phyloP scores from a whole-genome alignment of 495 filamentous ascomycete genomes.

The Astrothelium macrocarpum region DNA sequence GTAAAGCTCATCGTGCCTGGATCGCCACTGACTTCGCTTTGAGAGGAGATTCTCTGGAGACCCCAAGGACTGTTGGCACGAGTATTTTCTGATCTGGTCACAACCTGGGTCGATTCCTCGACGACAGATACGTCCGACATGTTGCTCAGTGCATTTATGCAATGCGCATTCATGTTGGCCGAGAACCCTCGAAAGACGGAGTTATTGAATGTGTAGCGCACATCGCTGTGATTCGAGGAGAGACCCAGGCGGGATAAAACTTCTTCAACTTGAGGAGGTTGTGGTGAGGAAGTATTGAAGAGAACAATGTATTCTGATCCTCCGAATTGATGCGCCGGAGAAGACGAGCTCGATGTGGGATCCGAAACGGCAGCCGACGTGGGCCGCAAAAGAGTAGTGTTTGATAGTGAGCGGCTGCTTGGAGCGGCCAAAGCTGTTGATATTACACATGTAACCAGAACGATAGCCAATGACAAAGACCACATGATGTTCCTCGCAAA shows the following conservation, averaged over 20 bases:
- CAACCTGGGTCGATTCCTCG: slow-evolving; percentile 25
- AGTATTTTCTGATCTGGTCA: slow-evolving; percentile 12
- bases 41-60: slow-evolving; percentile 40
- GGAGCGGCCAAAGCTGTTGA: background rate
- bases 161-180: slow-evolving; percentile 31
- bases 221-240: slow-evolving; percentile 18
- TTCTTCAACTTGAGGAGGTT: slow-evolving; percentile 20
- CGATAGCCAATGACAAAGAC: background rate
- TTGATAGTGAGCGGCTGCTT: background rate
- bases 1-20: slow-evolving; percentile 28
- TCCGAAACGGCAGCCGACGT: background rate
- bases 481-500: background rate
- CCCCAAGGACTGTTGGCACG: slow-evolving; percentile 38
- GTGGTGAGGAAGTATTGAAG: slow-evolving; percentile 23
- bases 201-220: slow-evolving; percentile 37
- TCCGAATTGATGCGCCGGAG: slow-evolving; percentile 16
- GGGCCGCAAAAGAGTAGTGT: background rate
- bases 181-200: slow-evolving; percentile 38
- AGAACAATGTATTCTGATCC: slow-evolving; percentile 34
- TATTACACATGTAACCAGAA: background rate
- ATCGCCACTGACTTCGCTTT: slow-evolving; percentile 17
- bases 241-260: slow-evolving; percentile 25
- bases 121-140: slow-evolving; percentile 35
- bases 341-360: background rate
- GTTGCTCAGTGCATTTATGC: slow-evolving; percentile 27